Percentiles rank a stretch among this genome's conserved stretches.
These are phyloP conservation scores for Suillus discolor DNA, from an alignment of 768 basidiomycete species.

Conservation along the genomic window DNA sequence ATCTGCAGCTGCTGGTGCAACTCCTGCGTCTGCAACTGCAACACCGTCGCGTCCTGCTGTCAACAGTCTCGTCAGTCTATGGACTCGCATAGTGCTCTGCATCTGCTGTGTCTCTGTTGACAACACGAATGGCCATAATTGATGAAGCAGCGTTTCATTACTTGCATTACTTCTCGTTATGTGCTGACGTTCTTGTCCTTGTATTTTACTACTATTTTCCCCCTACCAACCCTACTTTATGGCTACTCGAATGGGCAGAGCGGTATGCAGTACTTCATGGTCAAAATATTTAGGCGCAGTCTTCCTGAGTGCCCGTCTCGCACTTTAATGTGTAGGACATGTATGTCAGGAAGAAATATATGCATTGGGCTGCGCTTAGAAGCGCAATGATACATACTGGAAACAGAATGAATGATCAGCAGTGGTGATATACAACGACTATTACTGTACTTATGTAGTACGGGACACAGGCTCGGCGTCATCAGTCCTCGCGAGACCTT, in stretches of 20 bases:
- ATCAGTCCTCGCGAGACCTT: background rate
- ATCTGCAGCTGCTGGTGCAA: background rate
- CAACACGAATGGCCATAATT: background rate
- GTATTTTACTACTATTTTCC: background rate
- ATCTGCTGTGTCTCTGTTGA: background rate
- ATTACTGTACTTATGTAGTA: background rate
- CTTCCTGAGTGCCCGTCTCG: background rate
- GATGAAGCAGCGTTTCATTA: background rate
- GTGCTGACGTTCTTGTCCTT: background rate
- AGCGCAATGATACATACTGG: background rate
- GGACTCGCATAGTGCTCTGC: constrained; percentile 1
- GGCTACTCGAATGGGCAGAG: background rate
- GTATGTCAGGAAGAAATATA: background rate
- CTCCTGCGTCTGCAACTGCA: background rate
- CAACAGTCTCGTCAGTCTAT: background rate
- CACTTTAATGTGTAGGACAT: background rate
- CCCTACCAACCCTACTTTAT: no score
- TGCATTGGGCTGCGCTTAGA: background rate
- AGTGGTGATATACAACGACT: no score
- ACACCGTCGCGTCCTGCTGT: background rate
- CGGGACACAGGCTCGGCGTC: no score
- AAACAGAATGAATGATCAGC: background rate
- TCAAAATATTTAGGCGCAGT: background rate
- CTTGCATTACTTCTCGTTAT: background rate
- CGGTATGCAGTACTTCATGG: background rate